Evolutionary conservation across 352 stramenopile genomes (phyloP), one percentile per base, ranked within the genome.

Genomic region (Globisporangium sylvaticum): DNA sequence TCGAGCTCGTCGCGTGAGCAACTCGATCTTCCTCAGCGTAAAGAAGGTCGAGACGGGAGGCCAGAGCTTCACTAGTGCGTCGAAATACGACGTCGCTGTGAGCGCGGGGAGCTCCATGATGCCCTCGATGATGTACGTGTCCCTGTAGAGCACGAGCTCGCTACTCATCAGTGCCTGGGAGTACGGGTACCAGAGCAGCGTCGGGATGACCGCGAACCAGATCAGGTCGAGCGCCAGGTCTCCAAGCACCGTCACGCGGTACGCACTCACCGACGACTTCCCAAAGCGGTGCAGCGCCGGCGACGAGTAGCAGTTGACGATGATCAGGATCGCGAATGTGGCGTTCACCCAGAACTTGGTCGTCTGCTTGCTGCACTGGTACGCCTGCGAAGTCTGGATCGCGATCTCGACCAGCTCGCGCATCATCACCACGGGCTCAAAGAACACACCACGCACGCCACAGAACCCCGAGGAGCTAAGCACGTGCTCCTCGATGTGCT

Each of bases 341-440:
- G 60, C 8, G 57, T 72, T 75, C n/a, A 75, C 46, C 55, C 52
- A 75, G 31, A 67, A 2, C 42, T 71, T 75, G 34, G 61, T 25
- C 24, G 66, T 69, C 61, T 67, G 66, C 32, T n/a, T 27, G 42
- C 65, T 72, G 14, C 58, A 69, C 14, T 54, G 15, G 42, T 69
- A 75, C 48, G 60, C 69, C 44, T 75, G 69, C 12, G 25, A 32
- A 6, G 66, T 62, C 59, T 76, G 70, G n/a, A 70, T 56, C 53
- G 56, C 37, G 59, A 73, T 66, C 42, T 76, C 66, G 4, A 71
- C 10, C 4, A 71, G 15, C 32, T 76, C 70, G 8, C 67, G 66
- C 31, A 46, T 18, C 55, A 75, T 58, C 34, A 73, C 56, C 15
- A 73, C 56, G 2, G 62, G 2, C 15, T 76, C 70, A 58, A 76